Evolutionary conservation across 352 stramenopile genomes (phyloP), one percentile per base, ranked within the genome.

Genomic region (Phytophthora tubulina): DNA sequence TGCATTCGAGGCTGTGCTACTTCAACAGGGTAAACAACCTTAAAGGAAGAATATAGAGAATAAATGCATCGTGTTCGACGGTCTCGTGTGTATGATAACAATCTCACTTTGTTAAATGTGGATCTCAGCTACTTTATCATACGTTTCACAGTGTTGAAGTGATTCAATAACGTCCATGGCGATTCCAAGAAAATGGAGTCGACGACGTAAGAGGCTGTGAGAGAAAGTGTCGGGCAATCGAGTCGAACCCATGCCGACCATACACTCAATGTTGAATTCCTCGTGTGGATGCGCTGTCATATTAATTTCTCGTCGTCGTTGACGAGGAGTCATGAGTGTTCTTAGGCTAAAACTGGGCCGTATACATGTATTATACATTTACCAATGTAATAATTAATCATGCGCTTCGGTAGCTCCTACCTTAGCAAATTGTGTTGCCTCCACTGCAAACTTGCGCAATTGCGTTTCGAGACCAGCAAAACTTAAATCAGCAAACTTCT

Each of bases 251-350:
- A 90, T 62, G 0, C 75, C 79, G 1, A 82, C 69, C 10, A 88
- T 58, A 33, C 83, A 89, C 42, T 91, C 81, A 30, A 75, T 72
- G 35, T 71, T 75, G 36, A 78, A 64, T 54, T 63, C 48, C 54
- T 72, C n/a, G 15, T 39, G 9, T 36, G 35, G 53, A 56, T 70
- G 52, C n/a, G 13, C 44, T 13, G 39, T 53, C 42, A 35, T 46
- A 21, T 70, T 75, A 42, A 67, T 44, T 46, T 65, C n/a, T 54
- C 27, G 58, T 4, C 81, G 76, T 0, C 15, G 50, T 42, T 84
- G 69, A 9, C 78, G 75, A 27, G 85, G 85, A 30, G 70, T 82
- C 48, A 92, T 70, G 49, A 91, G 80, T 0, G 70, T 88, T 44
- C 21, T 21, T 21, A 21, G 21, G 21, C 21, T 21, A 21, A 21